Base-by-base conservation (phyloP, 2,329 filamentous ascomycete species). In the Epichloe sp. region DNA sequence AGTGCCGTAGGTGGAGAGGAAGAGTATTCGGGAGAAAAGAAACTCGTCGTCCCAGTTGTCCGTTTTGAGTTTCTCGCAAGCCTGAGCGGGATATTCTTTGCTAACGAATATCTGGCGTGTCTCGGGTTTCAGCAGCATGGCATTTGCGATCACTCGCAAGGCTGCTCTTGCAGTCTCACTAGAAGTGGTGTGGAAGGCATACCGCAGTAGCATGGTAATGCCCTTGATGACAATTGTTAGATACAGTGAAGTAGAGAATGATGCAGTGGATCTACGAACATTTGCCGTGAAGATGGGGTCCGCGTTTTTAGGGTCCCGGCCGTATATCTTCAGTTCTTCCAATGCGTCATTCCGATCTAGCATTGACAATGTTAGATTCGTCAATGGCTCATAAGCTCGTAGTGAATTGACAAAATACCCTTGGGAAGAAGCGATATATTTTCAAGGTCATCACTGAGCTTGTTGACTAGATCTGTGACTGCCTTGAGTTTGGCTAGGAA, bases 1-100 rank as follows among this genome's bases (percentile, higher is more conserved):
- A 62, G 68, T 53, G 78, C 70, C 75, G 67, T 68, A 76, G 59
- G 67, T 64, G 51, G 70, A 73, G 17, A 73, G 71, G 53, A 71
- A 66, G 43, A 70, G 64, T 56, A 71, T 64, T 47, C 72, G 68
- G 48, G 71, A 69, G 54, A 73, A 68, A 2, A 97, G 74, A 65
- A 97, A 96, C 62, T 97, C 90, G 58, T 95, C 85, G 54, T 97
- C 89, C 51, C 78, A 75, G 58, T 75, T 83, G 55, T 88, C 84
- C 52, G 76, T 82, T 74, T 84, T 84, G 42, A 95, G 75, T 55
- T 78, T 80, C 51, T 79, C 74, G 53, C 87, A 88, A 17, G 84
- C 80, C 58, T 83, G 85, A 15, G 73, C 56, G 66, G 71, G 62
- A 73, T 74, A 70, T 72, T 80, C 67, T 72, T 77, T 59, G 35